phyloP scores from a whole-genome alignment of 2,329 filamentous ascomycete genomes.

The Fonsecaea nubica region DNA sequence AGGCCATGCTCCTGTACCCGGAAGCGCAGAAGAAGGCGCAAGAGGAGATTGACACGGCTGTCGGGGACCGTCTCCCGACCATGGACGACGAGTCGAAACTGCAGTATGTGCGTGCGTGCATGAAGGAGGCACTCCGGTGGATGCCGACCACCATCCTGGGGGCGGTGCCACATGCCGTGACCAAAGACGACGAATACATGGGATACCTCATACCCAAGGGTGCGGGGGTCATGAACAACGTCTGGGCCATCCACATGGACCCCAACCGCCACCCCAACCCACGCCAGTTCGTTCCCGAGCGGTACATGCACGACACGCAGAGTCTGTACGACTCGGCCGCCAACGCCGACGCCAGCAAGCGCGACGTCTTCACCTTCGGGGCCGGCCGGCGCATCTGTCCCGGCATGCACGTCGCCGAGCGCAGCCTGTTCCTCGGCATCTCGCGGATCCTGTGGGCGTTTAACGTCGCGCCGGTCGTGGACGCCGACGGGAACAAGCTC shows the following conservation, averaged over 20 bases:
- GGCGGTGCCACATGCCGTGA: conserved; percentile 36
- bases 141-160: conserved; percentile 48
- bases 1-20: conserved; percentile 59
- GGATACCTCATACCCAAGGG: conserved; percentile 38
- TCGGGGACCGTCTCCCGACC: conserved; percentile 58
- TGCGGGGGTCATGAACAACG: conserved; percentile 38
- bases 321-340: conserved; percentile 45
- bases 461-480: conserved; percentile 38
- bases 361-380: conserved; percentile 45
- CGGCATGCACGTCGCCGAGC: conserved; percentile 46
- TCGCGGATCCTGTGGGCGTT: conserved; percentile 45
- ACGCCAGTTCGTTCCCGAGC: conserved; percentile 43
- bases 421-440: conserved; percentile 41
- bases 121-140: conserved; percentile 65
- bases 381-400: conserved; percentile 44
- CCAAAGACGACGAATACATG: conserved; percentile 35
- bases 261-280: conserved; percentile 41
- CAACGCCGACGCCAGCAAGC: conserved; percentile 38
- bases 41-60: conserved; percentile 57
- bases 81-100: conserved; percentile 57
- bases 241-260: conserved; percentile 42
- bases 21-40: conserved; percentile 55
- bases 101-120: conserved; percentile 60
- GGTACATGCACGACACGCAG: conserved; percentile 42
- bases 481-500: conserved; percentile 44